Evolutionary conservation across 176 grass and related monocot species (phyloP), one percentile per base, ranked within the genome.

Genomic region (Oryza brachyantha): DNA sequence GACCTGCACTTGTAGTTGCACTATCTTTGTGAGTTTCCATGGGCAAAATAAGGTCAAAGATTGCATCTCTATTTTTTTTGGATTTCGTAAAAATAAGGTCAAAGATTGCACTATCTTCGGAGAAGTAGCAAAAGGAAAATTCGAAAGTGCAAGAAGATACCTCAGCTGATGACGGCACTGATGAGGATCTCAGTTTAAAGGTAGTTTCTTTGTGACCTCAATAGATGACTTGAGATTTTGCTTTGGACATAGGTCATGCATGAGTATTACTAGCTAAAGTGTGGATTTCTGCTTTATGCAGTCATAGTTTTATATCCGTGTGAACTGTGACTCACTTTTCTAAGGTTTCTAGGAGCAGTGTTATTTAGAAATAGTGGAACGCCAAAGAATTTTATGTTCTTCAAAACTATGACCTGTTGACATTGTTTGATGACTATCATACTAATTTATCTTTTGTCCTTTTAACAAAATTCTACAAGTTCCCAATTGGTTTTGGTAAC

Each of bases 151-250:
- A 61, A 25, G 64, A 85, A 74, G 62, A 74, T 32, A 27, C 13
- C 10, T 24, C 5, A 41, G 59, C 77, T 28, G 70, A 92, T 17
- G 71, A 87, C 38, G 76, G 69, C n/a, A 67, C 32, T 31, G 62
- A 61, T 76, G 78, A 55, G 10, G 84, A 93, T 42, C 71, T 74
- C 31, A 82, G 64, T 80, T 64, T 79, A 70, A 93, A 82, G 91
- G 86, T 86, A 74, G 74, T 80, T 61, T 46, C 76, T 40, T 83
- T 76, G 19, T 73, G 58, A 29, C 29, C n/a, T n/a, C n/a, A 78
- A 4, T 48, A 73, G 36, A 66, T 46, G 3, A 48, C 13, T 38
- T 79, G 6, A 77, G 46, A 5, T 81, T 41, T 75, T 70, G 27
- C 8, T 81, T 19, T 81, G 52, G 29, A 68, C 36, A 45, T 17